Evolutionary conservation across 805 yeast genomes (phyloP).

Genomic region (Ogataea neopini): DNA sequence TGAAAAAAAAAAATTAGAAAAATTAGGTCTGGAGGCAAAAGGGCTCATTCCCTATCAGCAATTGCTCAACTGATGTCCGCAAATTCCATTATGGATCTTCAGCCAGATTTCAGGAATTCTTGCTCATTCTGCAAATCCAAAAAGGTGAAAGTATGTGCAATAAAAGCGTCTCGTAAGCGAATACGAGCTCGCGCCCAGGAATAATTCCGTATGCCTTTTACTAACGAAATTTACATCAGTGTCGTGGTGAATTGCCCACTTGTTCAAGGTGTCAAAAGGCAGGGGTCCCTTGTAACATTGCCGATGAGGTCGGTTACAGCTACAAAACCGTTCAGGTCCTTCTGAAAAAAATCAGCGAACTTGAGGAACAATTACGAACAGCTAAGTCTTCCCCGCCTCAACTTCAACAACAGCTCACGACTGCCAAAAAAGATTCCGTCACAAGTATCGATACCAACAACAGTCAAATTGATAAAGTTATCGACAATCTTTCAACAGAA

Average conservation of each 20-base stretch:
- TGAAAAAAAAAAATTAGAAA: too few species aligned
- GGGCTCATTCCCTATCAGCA: background rate
- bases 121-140: conserved; percentile 27
- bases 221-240: conserved; percentile 12
- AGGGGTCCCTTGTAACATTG: conserved; percentile 21
- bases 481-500: conserved; percentile 28
- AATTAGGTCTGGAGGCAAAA: background rate
- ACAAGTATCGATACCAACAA: background rate
- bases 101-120: conserved; percentile 24
- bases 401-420: background rate
- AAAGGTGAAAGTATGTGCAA: conserved; percentile 25
- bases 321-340: conserved; percentile 24
- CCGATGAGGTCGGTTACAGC: conserved; percentile 24
- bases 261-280: conserved; percentile 25
- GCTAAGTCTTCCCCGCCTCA: background rate
- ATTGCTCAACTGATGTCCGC: too few species aligned
- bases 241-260: conserved; percentile 26
- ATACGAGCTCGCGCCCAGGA: too few species aligned
- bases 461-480: conserved; percentile 15
- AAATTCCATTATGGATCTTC: conserved; percentile 3
- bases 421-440: conserved; percentile 3
- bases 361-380: conserved; percentile 15
- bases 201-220: too few species aligned
- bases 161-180: too few species aligned
- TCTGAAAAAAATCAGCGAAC: conserved; percentile 14